Evolutionary conservation across 345 rosid species (phyloP), one percentile per base, ranked within the genome.

Genomic region (Iberis pinnata): DNA sequence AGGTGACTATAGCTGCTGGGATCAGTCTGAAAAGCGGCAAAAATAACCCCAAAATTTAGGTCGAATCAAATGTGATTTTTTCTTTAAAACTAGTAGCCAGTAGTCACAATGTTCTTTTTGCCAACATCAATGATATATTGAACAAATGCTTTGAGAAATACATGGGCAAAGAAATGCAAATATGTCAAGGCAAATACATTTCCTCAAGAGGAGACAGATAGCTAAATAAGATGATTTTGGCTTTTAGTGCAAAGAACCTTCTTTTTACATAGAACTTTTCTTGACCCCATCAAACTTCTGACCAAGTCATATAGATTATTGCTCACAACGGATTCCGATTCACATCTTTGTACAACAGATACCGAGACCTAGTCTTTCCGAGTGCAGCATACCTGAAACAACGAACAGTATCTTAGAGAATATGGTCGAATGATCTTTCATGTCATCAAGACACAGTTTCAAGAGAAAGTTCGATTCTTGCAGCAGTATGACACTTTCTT

Each of bases 311-410:
- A 14, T 27, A 12, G 57, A 61, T 48, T 26, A 32, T 47, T 47
- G 40, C 18, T 60, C 33, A 68, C 40, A 60, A 56, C 12, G 83
- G 97, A 70, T 80, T 78, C 65, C 94, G 82, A 47, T 86, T 86
- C 11, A 77, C 86, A 58, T 85, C 97, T 79, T 88, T 88, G 83
- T 85, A 88, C 18, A 88, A 70, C 64, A 85, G 17, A 75, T 82
- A 88, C 8, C 92, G 73, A 6, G 80, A 36, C 38, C 78, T 60
- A 18, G 80, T 80, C 63, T 78, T 85, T 32, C 97, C 92, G 0
- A 88, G 87, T 5, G 92, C 92, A 70, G 83, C 89, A 68, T 88
- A 84, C 94, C 90, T 83, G 81, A 66, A 73, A 61, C 63, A 5
- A 17, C 40, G 5, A 41, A 44, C 7, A 29, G 1, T 37, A 37